These are phyloP conservation scores for Sphagnum fallax DNA, from an alignment of 228 moss, liverwort and hornwort genomes.

Conservation along the genomic window DNA sequence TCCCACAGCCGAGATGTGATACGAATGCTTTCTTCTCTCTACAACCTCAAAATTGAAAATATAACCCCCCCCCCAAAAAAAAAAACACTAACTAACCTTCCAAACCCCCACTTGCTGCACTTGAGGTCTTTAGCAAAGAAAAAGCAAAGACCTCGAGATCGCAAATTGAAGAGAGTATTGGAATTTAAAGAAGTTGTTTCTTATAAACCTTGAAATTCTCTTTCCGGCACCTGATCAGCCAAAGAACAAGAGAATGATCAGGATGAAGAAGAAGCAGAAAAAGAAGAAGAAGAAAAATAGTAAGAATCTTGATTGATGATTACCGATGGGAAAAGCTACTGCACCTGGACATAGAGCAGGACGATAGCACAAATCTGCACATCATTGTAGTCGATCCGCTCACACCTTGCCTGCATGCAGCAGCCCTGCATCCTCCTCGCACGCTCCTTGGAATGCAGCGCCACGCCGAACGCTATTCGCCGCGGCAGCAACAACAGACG, in stretches of 20 bases:
- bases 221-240: not conserved
- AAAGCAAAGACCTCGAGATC: too few relatives aligned
- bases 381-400: slow-evolving; percentile 62
- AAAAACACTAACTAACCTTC: too few relatives aligned
- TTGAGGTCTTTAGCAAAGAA: too few relatives aligned
- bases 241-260: not conserved
- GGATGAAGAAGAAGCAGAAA: not conserved
- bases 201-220: not conserved
- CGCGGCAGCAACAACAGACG: too few relatives aligned
- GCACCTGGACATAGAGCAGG: slow-evolving; percentile 86
- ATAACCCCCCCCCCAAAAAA: too few relatives aligned
- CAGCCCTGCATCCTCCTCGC: slow-evolving; percentile 72
- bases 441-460: not conserved
- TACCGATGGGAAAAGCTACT: not conserved
- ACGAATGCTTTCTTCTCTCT: too few relatives aligned
- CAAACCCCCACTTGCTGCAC: too few relatives aligned
- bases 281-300: not conserved
- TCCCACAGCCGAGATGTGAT: too few relatives aligned
- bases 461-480: too few relatives aligned
- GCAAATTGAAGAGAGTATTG: too few relatives aligned
- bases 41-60: too few relatives aligned
- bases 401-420: slow-evolving; percentile 47
- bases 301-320: not conserved
- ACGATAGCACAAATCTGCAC: slow-evolving; percentile 72
- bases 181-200: not conserved